Percentiles rank a stretch among this genome's conserved stretches.
Conservation (phyloP, 2,329 filamentous ascomycete genomes). For the Sphaerulina musiva region DNA sequence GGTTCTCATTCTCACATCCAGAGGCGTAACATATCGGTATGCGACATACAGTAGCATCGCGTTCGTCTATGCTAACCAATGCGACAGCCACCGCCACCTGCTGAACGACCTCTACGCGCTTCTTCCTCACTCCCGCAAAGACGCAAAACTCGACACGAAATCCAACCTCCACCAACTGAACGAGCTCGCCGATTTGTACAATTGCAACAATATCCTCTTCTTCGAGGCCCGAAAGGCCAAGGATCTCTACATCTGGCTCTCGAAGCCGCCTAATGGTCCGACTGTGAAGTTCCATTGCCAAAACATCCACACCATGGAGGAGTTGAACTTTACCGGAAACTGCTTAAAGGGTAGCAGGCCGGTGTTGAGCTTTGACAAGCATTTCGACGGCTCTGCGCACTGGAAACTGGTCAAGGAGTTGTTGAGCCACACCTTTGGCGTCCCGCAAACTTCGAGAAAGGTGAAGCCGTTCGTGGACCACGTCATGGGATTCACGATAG, state of each 20-base stretch:
- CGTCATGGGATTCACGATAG: constrained; percentile 84
- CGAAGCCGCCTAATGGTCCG: constrained; percentile 79
- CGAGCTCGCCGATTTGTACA: constrained; percentile 71
- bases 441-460: constrained; percentile 79
- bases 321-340: constrained; percentile 94
- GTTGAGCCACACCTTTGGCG: constrained; percentile 82
- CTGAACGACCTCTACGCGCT: constrained; percentile 82
- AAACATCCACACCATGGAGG: constrained; percentile 82
- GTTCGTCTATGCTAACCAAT: neutral
- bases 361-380: constrained; percentile 81
- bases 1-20: constrained; percentile 82
- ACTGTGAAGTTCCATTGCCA: constrained; percentile 72
- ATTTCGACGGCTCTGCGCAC: constrained; percentile 66
- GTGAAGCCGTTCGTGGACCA: constrained; percentile 95
- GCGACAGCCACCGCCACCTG: constrained; percentile 75
- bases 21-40: constrained; percentile 83
- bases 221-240: constrained; percentile 92
- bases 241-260: constrained; percentile 90
- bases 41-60: neutral
- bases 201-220: constrained; percentile 91
- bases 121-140: constrained; percentile 86
- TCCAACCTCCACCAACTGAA: constrained; percentile 76
- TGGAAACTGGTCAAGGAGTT: constrained; percentile 82
- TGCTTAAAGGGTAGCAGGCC: constrained; percentile 90
- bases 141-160: constrained; percentile 95